Conservation (phyloP, 2,329 filamentous ascomycete genomes). For the Leptographium radiaticola region DNA sequence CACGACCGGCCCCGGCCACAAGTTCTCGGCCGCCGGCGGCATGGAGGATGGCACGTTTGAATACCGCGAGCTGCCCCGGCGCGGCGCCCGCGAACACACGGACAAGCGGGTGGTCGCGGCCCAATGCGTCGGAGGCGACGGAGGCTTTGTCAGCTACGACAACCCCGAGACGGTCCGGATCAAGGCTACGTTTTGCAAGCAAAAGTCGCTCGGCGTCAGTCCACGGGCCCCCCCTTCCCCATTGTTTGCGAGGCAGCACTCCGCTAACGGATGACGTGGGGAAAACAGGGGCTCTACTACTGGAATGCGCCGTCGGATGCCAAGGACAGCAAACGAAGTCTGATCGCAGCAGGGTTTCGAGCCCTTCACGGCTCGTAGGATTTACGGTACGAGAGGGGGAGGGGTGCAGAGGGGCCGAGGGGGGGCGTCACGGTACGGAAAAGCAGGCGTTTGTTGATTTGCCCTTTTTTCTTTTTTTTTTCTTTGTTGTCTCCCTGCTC, state of each 20-base stretch:
- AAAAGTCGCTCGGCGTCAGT: constrained; percentile 53
- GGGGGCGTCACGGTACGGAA: neutral
- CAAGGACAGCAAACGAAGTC: constrained; percentile 40
- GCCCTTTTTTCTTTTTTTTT: neutral
- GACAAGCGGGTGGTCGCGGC: constrained; percentile 58
- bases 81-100: constrained; percentile 49
- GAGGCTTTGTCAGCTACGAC: constrained; percentile 70
- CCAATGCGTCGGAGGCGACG: constrained; percentile 58
- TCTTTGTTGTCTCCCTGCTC: neutral
- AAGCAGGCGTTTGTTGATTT: neutral
- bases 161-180: constrained; percentile 62
- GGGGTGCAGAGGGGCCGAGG: neutral
- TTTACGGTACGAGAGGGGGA: neutral
- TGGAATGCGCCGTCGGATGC: constrained; percentile 67
- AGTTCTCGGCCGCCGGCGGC: constrained; percentile 40
- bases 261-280: neutral
- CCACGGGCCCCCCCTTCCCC: neutral
- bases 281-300: constrained; percentile 57
- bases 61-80: constrained; percentile 54
- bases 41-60: constrained; percentile 58
- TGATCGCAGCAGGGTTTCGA: constrained; percentile 46
- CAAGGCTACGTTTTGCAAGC: constrained; percentile 62
- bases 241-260: neutral
- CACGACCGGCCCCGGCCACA: constrained; percentile 50
- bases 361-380: constrained; percentile 35